A percentile compares a stretch with the other conserved stretches of the same genome.
Conservation (phyloP, 805 yeast genomes). For the Candida orba region DNA sequence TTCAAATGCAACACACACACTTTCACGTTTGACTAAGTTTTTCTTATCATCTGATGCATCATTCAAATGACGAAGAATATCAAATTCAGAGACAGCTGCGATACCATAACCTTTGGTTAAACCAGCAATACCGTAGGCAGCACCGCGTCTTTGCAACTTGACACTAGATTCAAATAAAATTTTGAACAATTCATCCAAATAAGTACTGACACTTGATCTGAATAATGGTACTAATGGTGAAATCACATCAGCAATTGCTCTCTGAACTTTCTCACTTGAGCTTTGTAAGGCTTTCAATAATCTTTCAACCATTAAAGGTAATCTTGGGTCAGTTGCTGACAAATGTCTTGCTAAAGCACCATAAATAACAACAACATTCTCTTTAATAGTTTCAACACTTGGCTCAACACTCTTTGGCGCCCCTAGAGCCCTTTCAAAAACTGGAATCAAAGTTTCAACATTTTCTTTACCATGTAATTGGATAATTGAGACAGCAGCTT, state of each 20-base stretch:
- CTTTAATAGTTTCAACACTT: slow-evolving; percentile 57
- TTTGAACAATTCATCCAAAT: slow-evolving; percentile 52
- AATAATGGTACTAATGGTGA: slow-evolving; percentile 71
- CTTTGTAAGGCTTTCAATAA: slow-evolving; percentile 70
- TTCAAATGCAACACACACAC: slow-evolving; percentile 82
- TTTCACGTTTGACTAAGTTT: slow-evolving; percentile 67
- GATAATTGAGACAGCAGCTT: slow-evolving; percentile 77
- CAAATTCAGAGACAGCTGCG: slow-evolving; percentile 64
- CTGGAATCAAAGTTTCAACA: slow-evolving; percentile 70
- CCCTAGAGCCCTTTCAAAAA: slow-evolving; percentile 64
- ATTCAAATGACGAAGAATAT: slow-evolving; percentile 63
- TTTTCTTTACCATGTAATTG: slow-evolving; percentile 53
- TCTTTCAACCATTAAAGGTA: slow-evolving; percentile 57
- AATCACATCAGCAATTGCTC: slow-evolving; percentile 78
- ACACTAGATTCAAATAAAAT: slow-evolving; percentile 48
- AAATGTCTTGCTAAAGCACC: slow-evolving; percentile 90
- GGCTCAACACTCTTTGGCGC: slow-evolving; percentile 41
- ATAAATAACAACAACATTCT: slow-evolving; percentile 77
- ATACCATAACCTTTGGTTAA: slow-evolving; percentile 87
- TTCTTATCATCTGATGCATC: slow-evolving; percentile 87
- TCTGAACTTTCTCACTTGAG: slow-evolving; percentile 86
- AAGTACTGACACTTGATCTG: slow-evolving; percentile 39
- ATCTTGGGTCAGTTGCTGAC: slow-evolving; percentile 55
- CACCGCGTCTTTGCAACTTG: slow-evolving; percentile 63
- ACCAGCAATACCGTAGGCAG: slow-evolving; percentile 96